These are phyloP conservation scores for Phytophthora cactorum DNA, from an alignment of 352 stramenopile genomes.

Conservation along the genomic window DNA sequence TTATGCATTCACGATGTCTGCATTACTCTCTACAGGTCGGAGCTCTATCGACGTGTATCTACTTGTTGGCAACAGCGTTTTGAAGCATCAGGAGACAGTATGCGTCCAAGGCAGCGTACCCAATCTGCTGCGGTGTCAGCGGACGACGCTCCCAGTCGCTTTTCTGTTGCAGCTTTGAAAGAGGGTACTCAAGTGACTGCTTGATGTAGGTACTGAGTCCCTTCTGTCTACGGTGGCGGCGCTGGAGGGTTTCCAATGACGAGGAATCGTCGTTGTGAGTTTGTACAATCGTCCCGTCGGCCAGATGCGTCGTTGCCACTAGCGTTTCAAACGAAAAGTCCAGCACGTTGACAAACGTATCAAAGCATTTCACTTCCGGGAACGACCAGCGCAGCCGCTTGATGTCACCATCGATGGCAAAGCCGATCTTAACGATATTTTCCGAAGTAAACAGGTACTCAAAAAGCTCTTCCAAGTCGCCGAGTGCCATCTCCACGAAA, in stretches of 20 bases:
- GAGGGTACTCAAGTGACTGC: constrained; percentile 57
- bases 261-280: constrained; percentile 7
- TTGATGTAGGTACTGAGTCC: constrained; percentile 64
- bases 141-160: constrained; percentile 80
- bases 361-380: constrained; percentile 67
- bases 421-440: constrained; percentile 65
- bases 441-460: constrained; percentile 61
- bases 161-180: constrained; percentile 76
- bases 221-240: constrained; percentile 45
- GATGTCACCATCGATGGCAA: constrained; percentile 70
- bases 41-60: constrained; percentile 8
- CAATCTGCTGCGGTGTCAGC: constrained; percentile 58
- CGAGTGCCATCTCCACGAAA: constrained; percentile 53
- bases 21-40: background rate
- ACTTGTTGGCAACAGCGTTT: constrained; percentile 27
- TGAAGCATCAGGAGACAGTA: constrained; percentile 85
- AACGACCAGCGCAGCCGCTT: constrained; percentile 76
- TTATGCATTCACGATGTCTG: background rate
- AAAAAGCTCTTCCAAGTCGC: constrained; percentile 75
- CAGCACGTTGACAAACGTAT: constrained; percentile 65
- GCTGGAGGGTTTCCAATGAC: constrained; percentile 27
- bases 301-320: constrained; percentile 33
- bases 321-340: constrained; percentile 63
- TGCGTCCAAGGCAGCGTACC: constrained; percentile 79
- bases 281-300: constrained; percentile 28